Evolutionary conservation across 441 rosid species (phyloP).

Genomic region (Euphorbia celastroides): DNA sequence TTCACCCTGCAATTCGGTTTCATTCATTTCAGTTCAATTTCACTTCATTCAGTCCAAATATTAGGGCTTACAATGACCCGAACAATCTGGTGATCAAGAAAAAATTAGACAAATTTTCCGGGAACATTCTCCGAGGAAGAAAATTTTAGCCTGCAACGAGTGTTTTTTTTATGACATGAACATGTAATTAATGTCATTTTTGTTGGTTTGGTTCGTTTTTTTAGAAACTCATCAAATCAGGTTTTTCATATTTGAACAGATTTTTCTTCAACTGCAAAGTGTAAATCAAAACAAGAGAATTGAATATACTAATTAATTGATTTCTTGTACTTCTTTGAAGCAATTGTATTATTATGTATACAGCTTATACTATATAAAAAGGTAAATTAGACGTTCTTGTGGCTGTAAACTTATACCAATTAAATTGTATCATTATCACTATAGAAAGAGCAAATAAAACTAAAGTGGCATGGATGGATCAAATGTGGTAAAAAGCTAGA

Average conservation of each 20-base stretch:
- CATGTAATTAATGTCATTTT: constrained; percentile 18
- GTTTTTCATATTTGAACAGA: constrained; percentile 11
- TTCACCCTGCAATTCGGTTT: too few relatives aligned
- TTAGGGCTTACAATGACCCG: too few relatives aligned
- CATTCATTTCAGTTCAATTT: too few relatives aligned
- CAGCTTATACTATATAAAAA: neutral
- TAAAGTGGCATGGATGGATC: neutral
- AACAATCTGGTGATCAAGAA: too few relatives aligned
- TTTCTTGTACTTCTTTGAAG: constrained; percentile 11
- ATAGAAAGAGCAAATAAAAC: too few relatives aligned
- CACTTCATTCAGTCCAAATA: too few relatives aligned
- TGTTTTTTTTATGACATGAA: constrained; percentile 19
- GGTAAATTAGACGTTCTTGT: constrained; percentile 11
- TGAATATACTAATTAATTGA: neutral
- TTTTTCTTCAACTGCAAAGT: constrained; percentile 18
- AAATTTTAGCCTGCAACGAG: constrained; percentile 4
- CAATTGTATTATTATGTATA: neutral
- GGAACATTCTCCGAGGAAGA: constrained; percentile 20
- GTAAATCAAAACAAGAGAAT: constrained; percentile 13
- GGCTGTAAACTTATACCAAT: neutral
- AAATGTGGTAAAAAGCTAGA: neutral
- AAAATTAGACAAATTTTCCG: too few relatives aligned
- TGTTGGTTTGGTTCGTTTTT: constrained; percentile 15
- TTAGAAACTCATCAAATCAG: constrained; percentile 21
- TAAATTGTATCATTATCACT: too few relatives aligned